These are phyloP conservation scores for Fusarium papillatum DNA, from an alignment of 2,329 filamentous ascomycete species.

Conservation along the genomic window DNA sequence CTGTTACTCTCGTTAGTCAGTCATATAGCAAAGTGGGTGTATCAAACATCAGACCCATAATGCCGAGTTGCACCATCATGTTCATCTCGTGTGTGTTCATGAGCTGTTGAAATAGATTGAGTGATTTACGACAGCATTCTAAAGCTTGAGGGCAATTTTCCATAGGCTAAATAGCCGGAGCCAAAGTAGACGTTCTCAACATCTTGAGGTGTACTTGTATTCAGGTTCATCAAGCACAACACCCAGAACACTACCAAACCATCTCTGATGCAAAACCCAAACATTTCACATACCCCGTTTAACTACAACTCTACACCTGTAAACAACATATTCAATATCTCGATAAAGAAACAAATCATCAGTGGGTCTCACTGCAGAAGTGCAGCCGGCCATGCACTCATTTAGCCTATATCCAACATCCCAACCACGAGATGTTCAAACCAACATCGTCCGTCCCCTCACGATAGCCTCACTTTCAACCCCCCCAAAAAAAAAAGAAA, in stretches of 20 bases:
- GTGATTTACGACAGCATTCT: not conserved
- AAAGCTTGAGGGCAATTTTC: not conserved
- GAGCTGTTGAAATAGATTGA: not conserved
- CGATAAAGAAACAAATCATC: not conserved
- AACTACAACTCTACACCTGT: not conserved
- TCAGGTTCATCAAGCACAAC: not conserved
- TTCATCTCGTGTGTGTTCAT: not conserved
- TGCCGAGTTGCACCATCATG: not conserved
- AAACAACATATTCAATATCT: not conserved
- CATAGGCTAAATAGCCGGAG: not conserved
- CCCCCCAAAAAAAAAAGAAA: not conserved
- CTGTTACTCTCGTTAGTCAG: not conserved
- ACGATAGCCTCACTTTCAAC: conserved; percentile 1
- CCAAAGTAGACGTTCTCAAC: rapidly evolving
- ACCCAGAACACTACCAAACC: not conserved
- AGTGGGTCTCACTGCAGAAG: not conserved
- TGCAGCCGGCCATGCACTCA: not conserved
- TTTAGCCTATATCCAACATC: conserved; percentile 1
- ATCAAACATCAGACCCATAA: not conserved
- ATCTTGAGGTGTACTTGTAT: not conserved
- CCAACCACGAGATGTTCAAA: not conserved
- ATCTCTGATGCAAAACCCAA: not conserved
- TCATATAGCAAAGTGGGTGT: not conserved
- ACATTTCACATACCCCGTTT: not conserved
- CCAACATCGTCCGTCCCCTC: not conserved